Conservation (phyloP, 345 rosid genomes). For the Camelina laxa region DNA sequence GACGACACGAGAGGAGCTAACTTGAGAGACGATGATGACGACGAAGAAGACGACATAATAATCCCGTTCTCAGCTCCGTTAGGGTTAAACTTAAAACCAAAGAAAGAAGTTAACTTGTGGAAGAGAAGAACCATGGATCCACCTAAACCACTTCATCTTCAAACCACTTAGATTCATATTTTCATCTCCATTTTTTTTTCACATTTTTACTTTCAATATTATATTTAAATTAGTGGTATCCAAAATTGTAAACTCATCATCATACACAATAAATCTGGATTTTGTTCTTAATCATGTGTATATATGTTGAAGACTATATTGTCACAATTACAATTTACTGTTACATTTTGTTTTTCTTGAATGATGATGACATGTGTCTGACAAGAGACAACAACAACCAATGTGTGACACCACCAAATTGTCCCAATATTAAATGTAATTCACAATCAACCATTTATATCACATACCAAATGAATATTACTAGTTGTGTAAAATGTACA, state of each 20-base stretch:
- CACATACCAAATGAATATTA: constrained; percentile 13
- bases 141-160: constrained; percentile 71
- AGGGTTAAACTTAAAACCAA: constrained; percentile 55
- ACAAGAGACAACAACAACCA: constrained; percentile 19
- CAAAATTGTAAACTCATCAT: background rate
- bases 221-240: background rate
- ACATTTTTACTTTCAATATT: background rate
- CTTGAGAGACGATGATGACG: constrained; percentile 35
- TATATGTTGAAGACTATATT: constrained; percentile 7
- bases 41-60: constrained; percentile 41
- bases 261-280: constrained; percentile 18
- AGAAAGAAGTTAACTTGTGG: constrained; percentile 85
- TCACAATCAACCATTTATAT: constrained; percentile 25
- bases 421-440: constrained; percentile 34
- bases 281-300: constrained; percentile 19
- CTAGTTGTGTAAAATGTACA: background rate
- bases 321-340: background rate
- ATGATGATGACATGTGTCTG: constrained; percentile 25
- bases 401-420: constrained; percentile 32
- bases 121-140: constrained; percentile 84
- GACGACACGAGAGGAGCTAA: constrained; percentile 50
- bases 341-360: background rate
- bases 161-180: constrained; percentile 15
- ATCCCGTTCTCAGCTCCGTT: constrained; percentile 86
- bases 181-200: constrained; percentile 7